Conservation (phyloP, 1,284 basidiomycete species). For the Ceratobasidium sp. region DNA sequence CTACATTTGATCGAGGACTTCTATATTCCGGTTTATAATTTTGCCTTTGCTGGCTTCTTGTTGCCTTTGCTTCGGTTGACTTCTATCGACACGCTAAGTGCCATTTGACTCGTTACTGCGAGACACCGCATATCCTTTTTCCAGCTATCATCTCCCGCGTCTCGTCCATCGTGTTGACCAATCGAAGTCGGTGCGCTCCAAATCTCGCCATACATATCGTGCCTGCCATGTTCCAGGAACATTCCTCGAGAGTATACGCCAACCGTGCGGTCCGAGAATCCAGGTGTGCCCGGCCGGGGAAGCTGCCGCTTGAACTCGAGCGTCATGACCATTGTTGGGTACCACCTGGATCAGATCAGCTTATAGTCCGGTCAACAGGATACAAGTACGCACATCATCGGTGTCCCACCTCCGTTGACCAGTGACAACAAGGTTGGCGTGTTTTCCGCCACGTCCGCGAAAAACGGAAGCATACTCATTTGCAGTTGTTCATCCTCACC, state of each 20-base stretch:
- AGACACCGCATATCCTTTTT: constrained; percentile 25
- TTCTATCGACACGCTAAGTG: constrained; percentile 2
- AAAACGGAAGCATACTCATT: constrained; percentile 58
- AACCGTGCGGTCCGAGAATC: constrained; percentile 2
- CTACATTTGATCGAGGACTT: background rate
- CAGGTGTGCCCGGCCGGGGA: constrained; percentile 7
- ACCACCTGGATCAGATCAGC: constrained; percentile 55
- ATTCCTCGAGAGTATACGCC: constrained; percentile 12
- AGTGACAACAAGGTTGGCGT: constrained; percentile 56
- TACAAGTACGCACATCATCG: background rate
- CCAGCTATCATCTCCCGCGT: constrained; percentile 17
- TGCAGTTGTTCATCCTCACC: constrained; percentile 56
- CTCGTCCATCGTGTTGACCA: background rate
- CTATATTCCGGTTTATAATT: background rate
- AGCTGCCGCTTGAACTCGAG: constrained; percentile 32
- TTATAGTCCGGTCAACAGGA: background rate
- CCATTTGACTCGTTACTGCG: constrained; percentile 22
- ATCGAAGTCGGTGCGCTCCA: constrained; percentile 24
- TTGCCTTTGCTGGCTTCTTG: background rate
- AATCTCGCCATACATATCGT: constrained; percentile 29
- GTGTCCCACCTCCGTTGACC: constrained; percentile 31
- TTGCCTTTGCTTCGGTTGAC: constrained; percentile 9
- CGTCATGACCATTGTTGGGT: constrained; percentile 63
- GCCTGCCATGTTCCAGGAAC: constrained; percentile 26
- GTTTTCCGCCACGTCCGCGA: constrained; percentile 60